Evolutionary conservation across 2,329 filamentous ascomycete species (phyloP).

Genomic region (Tolypocladium sp.): DNA sequence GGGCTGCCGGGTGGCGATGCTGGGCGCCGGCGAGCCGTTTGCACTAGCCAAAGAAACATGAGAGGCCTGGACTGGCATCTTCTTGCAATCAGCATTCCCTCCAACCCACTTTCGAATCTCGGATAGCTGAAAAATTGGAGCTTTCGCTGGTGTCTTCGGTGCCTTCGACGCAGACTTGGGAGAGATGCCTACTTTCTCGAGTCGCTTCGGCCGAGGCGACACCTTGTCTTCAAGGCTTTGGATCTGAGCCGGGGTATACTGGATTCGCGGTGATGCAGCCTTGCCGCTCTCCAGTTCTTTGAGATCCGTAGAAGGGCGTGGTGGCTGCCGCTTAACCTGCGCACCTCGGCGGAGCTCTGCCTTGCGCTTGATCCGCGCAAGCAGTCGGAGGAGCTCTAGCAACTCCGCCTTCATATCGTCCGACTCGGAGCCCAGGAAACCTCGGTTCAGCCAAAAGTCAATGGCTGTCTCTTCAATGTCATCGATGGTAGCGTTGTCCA

Average conservation of each 20-base stretch:
- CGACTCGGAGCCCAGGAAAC: conserved; percentile 11
- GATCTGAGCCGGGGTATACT: not conserved
- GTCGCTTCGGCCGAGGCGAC: not conserved
- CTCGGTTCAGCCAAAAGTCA: conserved; percentile 14
- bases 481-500: conserved; percentile 5
- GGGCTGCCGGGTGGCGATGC: not conserved
- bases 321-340: not conserved
- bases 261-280: not conserved
- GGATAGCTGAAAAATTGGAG: not conserved
- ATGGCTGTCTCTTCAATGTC: conserved; percentile 16
- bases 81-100: not conserved
- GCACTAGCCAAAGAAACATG: not conserved
- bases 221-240: not conserved
- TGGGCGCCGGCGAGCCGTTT: not conserved
- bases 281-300: not conserved
- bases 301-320: not conserved
- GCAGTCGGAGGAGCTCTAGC: conserved; percentile 10
- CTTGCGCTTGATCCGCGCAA: conserved; percentile 13
- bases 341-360: not conserved
- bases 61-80: not conserved
- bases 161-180: not conserved
- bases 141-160: not conserved
- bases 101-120: not conserved
- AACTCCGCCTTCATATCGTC: conserved; percentile 13
- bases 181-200: not conserved